phyloP scores from a whole-genome alignment of 441 rosid genomes.

The Melastoma candidum region DNA sequence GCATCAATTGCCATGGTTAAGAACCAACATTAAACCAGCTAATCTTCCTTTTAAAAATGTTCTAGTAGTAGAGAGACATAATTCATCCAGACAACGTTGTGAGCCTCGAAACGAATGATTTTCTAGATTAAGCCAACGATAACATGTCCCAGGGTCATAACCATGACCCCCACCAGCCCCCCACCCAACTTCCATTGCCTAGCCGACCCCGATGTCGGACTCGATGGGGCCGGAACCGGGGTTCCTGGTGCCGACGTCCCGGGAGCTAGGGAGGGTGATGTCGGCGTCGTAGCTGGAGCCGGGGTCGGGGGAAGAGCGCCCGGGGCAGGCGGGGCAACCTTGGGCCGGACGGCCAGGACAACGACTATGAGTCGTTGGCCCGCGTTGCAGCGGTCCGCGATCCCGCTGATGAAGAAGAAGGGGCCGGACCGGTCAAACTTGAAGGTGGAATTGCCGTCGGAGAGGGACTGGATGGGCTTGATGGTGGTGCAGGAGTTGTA shows the following conservation, averaged over 20 bases:
- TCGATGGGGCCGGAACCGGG: background rate
- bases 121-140: too few species aligned
- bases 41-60: too few species aligned
- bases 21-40: too few species aligned
- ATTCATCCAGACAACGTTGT: too few species aligned
- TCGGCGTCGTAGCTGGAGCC: background rate
- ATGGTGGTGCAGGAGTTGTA: conserved; percentile 47
- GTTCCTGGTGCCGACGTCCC: background rate
- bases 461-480: conserved; percentile 36
- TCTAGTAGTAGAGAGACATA: too few species aligned
- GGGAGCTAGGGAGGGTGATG: background rate
- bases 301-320: background rate
- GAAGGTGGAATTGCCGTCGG: conserved; percentile 53
- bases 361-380: conserved; percentile 51
- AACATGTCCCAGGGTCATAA: too few species aligned
- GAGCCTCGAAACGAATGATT: too few species aligned
- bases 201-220: background rate
- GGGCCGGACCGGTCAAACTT: conserved; percentile 55
- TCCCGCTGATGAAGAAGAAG: conserved; percentile 64
- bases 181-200: background rate
- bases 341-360: conserved; percentile 48
- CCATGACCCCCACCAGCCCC: too few species aligned
- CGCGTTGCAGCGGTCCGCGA: conserved; percentile 40
- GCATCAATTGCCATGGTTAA: too few species aligned
- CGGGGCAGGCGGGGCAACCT: background rate